These are phyloP conservation scores for Neurospora pannonica DNA, from an alignment of 495 filamentous ascomycete species.

Conservation along the genomic window DNA sequence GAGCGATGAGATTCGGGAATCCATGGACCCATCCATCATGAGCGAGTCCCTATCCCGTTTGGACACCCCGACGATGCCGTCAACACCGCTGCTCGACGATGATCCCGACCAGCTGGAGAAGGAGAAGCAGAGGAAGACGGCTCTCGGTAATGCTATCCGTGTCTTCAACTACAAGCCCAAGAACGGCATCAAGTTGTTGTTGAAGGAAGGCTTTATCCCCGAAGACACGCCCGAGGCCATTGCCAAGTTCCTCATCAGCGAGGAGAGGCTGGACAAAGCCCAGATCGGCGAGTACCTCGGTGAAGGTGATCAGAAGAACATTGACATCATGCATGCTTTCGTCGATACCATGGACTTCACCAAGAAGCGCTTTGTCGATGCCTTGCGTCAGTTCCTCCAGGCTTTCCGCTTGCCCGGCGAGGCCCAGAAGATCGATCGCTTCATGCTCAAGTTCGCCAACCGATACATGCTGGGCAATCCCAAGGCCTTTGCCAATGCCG, in stretches of 20 bases:
- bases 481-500: constrained; percentile 94
- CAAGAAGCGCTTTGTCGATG: constrained; percentile 88
- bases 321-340: constrained; percentile 97
- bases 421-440: constrained; percentile 98
- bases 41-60: constrained; percentile 38
- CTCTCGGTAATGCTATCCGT: constrained; percentile 74
- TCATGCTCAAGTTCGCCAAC: constrained; percentile 98
- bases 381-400: constrained; percentile 83
- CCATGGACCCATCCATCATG: constrained; percentile 54
- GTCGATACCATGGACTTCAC: constrained; percentile 92
- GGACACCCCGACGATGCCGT: constrained; percentile 56
- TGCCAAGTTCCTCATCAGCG: constrained; percentile 66
- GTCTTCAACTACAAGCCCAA: constrained; percentile 99
- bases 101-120: constrained; percentile 87
- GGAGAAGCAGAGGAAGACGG: constrained; percentile 88
- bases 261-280: constrained; percentile 75
- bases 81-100: constrained; percentile 72
- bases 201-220: constrained; percentile 77
- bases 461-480: constrained; percentile 91
- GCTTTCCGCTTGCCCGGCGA: constrained; percentile 92
- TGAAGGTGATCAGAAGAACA: constrained; percentile 83
- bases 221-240: constrained; percentile 71
- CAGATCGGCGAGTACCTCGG: constrained; percentile 92
- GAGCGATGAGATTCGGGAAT: constrained; percentile 69
- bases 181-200: constrained; percentile 73